These are phyloP conservation scores for Toxicodendron radicans DNA, from an alignment of 345 rosid genomes.

Conservation along the genomic window DNA sequence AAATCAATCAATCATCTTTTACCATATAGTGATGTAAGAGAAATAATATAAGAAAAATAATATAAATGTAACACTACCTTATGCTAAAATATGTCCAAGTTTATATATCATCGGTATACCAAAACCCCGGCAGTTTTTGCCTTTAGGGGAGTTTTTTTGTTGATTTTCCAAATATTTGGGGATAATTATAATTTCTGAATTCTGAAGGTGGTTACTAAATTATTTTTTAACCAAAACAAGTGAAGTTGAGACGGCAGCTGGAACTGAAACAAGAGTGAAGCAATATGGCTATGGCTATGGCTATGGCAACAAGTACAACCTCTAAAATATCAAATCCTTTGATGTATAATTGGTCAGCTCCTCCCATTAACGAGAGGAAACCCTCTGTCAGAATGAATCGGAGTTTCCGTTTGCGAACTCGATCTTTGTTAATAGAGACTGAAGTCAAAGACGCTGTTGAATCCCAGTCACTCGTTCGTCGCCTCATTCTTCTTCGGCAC, in stretches of 20 bases:
- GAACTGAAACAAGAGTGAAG: no score
- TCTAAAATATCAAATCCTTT: background rate
- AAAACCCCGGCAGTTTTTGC: no score
- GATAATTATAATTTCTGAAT: no score
- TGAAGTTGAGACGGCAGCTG: background rate
- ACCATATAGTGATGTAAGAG: no score
- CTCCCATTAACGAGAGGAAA: background rate
- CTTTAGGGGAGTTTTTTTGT: no score
- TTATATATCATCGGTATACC: no score
- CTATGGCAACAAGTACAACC: background rate
- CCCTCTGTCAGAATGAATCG: background rate
- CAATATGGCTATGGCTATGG: background rate
- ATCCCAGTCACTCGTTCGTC: slow-evolving; percentile 51
- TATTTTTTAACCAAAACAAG: background rate
- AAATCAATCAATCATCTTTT: no score
- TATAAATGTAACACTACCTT: no score
- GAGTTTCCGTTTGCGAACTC: background rate
- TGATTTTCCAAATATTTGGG: no score
- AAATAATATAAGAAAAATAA: no score
- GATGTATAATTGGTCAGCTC: background rate
- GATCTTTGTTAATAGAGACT: slow-evolving; percentile 23
- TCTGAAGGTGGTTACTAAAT: no score
- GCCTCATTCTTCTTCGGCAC: slow-evolving; percentile 91
- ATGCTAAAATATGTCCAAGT: no score
- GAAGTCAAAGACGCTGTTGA: slow-evolving; percentile 21